A percentile compares a stretch with the other conserved stretches of the same genome.
phyloP scores from a whole-genome alignment of 345 rosid species.

The Moricandia arvensis region DNA sequence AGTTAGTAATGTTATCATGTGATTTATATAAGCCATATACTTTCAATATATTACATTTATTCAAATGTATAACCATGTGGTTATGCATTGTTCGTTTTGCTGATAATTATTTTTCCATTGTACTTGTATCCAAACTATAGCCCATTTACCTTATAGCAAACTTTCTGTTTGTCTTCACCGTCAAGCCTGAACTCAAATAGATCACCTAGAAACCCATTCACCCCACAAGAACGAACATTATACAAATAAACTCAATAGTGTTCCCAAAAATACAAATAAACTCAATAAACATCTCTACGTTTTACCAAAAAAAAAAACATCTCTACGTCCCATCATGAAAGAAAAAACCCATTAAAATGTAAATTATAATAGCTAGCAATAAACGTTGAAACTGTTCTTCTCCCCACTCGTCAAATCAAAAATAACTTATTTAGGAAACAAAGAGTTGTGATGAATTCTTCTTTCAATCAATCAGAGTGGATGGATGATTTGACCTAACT shows the following conservation, averaged over 20 bases:
- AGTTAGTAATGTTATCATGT: no score
- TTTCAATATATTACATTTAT: no score
- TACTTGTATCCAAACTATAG: background rate
- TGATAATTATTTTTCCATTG: background rate
- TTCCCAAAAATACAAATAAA: no score
- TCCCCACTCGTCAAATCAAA: slow-evolving; percentile 30
- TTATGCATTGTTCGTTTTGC: background rate
- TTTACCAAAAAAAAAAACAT: no score
- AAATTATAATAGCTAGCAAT: slow-evolving; percentile 1
- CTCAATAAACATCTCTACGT: no score
- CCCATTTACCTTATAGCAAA: background rate
- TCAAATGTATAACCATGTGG: background rate
- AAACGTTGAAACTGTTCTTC: slow-evolving; percentile 24
- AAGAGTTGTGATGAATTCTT: slow-evolving; percentile 21
- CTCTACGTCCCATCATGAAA: slow-evolving; percentile 12
- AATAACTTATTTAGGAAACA: slow-evolving; percentile 30
- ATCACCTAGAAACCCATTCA: background rate
- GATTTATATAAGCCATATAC: no score
- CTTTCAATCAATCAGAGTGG: slow-evolving; percentile 33
- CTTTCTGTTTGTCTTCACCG: background rate
- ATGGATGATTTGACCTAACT: slow-evolving; percentile 37
- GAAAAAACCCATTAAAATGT: background rate
- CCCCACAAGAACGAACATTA: background rate
- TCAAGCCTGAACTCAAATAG: background rate
- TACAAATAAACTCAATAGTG: background rate